Evolutionary conservation across 106 monocot species (phyloP), one percentile per base, ranked within the genome.

Genomic region (Alisma plantagoaquatica): DNA sequence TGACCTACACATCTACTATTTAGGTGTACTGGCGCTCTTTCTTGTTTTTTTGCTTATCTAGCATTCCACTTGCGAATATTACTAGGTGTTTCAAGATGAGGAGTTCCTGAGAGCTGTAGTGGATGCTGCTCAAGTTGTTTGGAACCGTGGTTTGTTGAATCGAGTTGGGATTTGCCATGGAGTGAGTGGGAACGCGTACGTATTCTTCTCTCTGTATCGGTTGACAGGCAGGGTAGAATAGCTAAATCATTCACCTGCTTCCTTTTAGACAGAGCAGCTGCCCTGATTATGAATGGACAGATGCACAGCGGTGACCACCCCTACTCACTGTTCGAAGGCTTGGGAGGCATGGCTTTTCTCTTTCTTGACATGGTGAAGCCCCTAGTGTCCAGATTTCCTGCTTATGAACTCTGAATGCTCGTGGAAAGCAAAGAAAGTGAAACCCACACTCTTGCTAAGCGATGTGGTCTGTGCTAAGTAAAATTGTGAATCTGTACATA

Each of bases 161-260:
- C 62, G 89, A 49, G 80, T 84, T 35, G 89, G 89, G 15, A 77
- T 90, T 19, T 90, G 89, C 49, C 89, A 90, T 53, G 89, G 89
- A 6, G 56, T 84, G 45, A 90, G 89, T 23, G 89, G 89, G 25
- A 90, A 90, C 38, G 61, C 83, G 16, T 77, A 84, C 29, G 74
- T 75, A 1, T 90, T 90, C 35, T 77, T 84, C 27, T 71, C 90
- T 0, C 73, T 90, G 10, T 80, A 84, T 59, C 44, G 74, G 12
- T 25, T 58, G 38, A 90, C 84, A 0, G 84, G 84, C 26, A 77
- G 74, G 10, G n/a, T 28, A 11, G 71, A 67, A 52, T 74, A 77
- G 90, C 90, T 20, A 84, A 80, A 31, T 83, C 84, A 21, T 90
- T 90, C 23, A 33, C 84, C 27, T 74, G 77, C 42, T 90, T 80